phyloP scores from a whole-genome alignment of 345 rosid genomes.

The Aurinia saxatilis region DNA sequence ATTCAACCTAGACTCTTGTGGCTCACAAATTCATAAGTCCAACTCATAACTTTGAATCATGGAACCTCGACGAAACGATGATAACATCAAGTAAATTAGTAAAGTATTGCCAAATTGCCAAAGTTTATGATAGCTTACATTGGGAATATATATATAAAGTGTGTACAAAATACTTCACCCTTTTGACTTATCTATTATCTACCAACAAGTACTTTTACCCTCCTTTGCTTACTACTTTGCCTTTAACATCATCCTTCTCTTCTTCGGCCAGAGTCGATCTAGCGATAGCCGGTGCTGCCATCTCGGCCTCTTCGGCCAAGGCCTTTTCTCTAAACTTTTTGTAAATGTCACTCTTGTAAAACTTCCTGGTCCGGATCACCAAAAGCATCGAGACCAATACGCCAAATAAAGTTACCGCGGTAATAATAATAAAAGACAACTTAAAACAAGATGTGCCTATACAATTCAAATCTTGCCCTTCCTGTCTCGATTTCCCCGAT shows the following conservation, averaged over 20 bases:
- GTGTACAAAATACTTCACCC: slow-evolving; percentile 7
- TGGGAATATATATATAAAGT: not conserved
- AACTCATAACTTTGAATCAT: slow-evolving; percentile 6
- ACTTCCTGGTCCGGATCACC: slow-evolving; percentile 40
- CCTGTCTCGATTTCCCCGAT: slow-evolving; percentile 12
- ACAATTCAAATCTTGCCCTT: slow-evolving; percentile 34
- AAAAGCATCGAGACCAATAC: slow-evolving; percentile 34
- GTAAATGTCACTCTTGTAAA: slow-evolving; percentile 46
- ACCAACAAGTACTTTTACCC: not conserved
- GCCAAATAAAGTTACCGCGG: slow-evolving; percentile 40
- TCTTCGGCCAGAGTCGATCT: not conserved
- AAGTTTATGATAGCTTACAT: not conserved
- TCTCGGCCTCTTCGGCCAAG: slow-evolving; percentile 7
- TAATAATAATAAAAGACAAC: slow-evolving; percentile 33
- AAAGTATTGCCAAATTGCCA: too few relatives aligned
- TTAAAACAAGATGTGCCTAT: slow-evolving; percentile 36
- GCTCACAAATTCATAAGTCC: slow-evolving; percentile 14
- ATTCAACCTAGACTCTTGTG: slow-evolving; percentile 1
- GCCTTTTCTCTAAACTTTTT: slow-evolving; percentile 37
- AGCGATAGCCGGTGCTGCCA: not conserved
- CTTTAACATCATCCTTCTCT: slow-evolving; percentile 7
- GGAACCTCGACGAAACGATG: slow-evolving; percentile 10
- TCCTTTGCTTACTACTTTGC: slow-evolving; percentile 8
- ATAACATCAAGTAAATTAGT: not conserved
- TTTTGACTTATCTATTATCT: not conserved